Evolutionary conservation across 2,329 filamentous ascomycete species (phyloP).

Genomic region (Aspergillus glaucus): DNA sequence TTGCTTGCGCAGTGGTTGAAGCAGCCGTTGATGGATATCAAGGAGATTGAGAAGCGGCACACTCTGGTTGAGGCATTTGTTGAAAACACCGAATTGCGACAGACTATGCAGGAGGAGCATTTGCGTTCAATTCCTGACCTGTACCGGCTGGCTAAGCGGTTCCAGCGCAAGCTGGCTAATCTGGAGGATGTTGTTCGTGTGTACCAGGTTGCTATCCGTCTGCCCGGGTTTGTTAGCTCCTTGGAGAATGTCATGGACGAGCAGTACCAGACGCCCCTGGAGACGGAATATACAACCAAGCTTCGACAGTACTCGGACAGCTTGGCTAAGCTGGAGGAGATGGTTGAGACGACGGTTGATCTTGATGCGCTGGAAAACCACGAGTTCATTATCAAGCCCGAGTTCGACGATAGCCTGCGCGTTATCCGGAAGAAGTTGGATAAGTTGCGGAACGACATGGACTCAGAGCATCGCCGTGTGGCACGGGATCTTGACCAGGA

Average conservation of each 20-base stretch:
- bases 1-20: conserved; percentile 94
- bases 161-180: conserved; percentile 84
- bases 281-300: conserved; percentile 79
- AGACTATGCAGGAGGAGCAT: conserved; percentile 96
- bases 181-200: conserved; percentile 92
- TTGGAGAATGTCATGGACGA: conserved; percentile 95
- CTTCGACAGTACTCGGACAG: conserved; percentile 69
- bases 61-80: conserved; percentile 94
- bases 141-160: conserved; percentile 87
- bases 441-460: conserved; percentile 73
- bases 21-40: conserved; percentile 87
- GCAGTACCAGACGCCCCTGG: conserved; percentile 77
- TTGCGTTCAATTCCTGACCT: conserved; percentile 87
- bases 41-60: conserved; percentile 84
- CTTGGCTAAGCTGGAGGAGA: conserved; percentile 82
- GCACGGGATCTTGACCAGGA: conserved; percentile 82
- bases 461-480: conserved; percentile 69
- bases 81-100: conserved; percentile 82
- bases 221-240: conserved; percentile 83
- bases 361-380: conserved; percentile 92
- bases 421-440: conserved; percentile 90
- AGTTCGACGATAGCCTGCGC: conserved; percentile 84
- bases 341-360: conserved; percentile 98
- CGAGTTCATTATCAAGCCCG: conserved; percentile 97
- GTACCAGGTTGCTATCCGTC: conserved; percentile 87